Evolutionary conservation across 2,329 filamentous ascomycete species (phyloP).

Genomic region (Endocalyx cinctus): DNA sequence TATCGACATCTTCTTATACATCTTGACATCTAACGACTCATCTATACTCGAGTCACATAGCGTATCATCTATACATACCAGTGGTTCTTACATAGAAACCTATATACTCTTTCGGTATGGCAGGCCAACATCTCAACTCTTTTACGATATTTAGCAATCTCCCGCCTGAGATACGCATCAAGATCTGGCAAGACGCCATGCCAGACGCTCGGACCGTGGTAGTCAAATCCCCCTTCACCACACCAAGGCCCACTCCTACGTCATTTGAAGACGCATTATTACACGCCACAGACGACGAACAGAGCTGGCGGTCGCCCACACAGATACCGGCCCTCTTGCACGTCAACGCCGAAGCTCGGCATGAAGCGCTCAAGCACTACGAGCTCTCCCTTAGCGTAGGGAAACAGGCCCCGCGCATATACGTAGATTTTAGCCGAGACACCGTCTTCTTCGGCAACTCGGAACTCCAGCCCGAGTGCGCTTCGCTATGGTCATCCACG

Average conservation of each 20-base stretch:
- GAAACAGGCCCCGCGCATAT: conserved; percentile 19
- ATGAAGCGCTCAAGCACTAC: conserved; percentile 28
- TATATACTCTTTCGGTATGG: too few relatives aligned
- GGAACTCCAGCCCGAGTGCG: conserved; percentile 23
- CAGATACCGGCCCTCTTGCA: conserved; percentile 27
- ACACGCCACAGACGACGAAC: conserved; percentile 9
- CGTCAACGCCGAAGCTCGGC: conserved; percentile 26
- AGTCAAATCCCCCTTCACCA: conserved; percentile 20
- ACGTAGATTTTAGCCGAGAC: conserved; percentile 27
- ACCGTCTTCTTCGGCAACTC: conserved; percentile 26
- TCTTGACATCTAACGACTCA: too few relatives aligned
- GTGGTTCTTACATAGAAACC: too few relatives aligned
- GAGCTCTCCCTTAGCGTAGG: conserved; percentile 22
- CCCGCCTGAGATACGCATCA: conserved; percentile 28
- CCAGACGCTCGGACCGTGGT: conserved; percentile 23
- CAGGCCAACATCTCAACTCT: too few relatives aligned
- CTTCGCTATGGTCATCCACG: conserved; percentile 22
- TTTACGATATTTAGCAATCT: conserved; percentile 26
- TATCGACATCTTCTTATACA: too few relatives aligned
- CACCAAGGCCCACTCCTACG: conserved; percentile 7
- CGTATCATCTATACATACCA: too few relatives aligned
- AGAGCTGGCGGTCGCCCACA: conserved; percentile 26
- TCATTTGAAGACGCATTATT: conserved; percentile 23
- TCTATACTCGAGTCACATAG: too few relatives aligned
- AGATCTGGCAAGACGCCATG: conserved; percentile 28